Base-by-base conservation (phyloP, 2,329 filamentous ascomycete genomes). In the Cercospora nicotianae region DNA sequence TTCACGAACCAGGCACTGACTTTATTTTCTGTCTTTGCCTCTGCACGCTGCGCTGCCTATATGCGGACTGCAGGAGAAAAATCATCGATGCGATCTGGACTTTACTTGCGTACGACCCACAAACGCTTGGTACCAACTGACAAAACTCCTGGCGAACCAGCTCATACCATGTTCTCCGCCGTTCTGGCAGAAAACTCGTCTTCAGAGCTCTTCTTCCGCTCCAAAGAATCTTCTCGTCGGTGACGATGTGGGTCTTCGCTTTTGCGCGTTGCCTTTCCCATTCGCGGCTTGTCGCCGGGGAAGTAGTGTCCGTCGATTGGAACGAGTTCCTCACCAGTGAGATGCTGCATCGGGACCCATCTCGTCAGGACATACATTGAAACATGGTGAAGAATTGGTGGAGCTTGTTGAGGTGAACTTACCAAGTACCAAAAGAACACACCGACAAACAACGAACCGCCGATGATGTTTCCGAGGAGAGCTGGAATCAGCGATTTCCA, bases 401-500 rank as follows among this genome's bases (percentile, higher is more conserved):
- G 51, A 18, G 20, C 39, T 33, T 36, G 7, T 55, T 8, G 10
- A 55, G n/a, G 23, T 26, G 31, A 23, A 66, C 70, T 70, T 64
- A 72, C 70, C 51, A 84, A 74, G 65, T 84, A 84, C 82, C 82
- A 85, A 71, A 83, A 84, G 16, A 82, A 82, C 0, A 77, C 80
- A 5, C 82, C 85, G n/a, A 82, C 82, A 70, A 87, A 87, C 2
- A 86, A 51, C 0, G 78, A 80, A 1, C 86, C 86, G 0, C 86
- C 86, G 2, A 87, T 72, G 16, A 85, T 82, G 68, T 87, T 87
- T 0, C 86, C 86, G 1, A 87, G 70, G 2, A 83, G 69, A 0
- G 83, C 80, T 0, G 86, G 86, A 36, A 87, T 83, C 69, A 87
- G 82, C 0, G 81, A 83, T 72, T 87, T 87, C 84, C 84, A 87